Conservation (phyloP, 768 basidiomycete species). For the Collybiopsis luxurians region DNA sequence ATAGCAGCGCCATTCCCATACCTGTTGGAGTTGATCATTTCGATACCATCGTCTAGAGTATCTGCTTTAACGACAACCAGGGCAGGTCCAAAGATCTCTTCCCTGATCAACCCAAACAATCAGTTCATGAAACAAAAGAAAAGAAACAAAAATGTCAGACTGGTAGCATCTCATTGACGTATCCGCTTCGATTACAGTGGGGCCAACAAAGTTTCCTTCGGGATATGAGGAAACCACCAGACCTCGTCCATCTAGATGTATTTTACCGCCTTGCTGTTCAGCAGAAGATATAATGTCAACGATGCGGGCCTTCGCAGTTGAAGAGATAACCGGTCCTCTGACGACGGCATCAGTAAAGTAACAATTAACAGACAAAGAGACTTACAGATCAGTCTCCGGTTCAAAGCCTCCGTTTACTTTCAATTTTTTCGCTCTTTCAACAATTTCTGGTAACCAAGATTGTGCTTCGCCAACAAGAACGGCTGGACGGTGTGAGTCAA, state of each 20-base stretch:
- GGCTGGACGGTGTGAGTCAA: constrained; percentile 30
- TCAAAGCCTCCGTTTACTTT: constrained; percentile 93
- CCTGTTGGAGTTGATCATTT: constrained; percentile 83
- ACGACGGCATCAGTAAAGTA: constrained; percentile 6
- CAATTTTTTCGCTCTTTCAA: constrained; percentile 76
- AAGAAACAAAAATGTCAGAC: constrained; percentile 39
- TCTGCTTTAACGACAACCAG: constrained; percentile 75
- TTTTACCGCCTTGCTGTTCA: constrained; percentile 77
- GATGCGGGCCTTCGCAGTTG: constrained; percentile 77
- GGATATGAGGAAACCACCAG: constrained; percentile 69
- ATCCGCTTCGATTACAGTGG: constrained; percentile 84
- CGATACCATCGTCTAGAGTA: constrained; percentile 86
- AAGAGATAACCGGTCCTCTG: constrained; percentile 81
- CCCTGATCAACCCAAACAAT: constrained; percentile 38
- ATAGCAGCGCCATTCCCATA: constrained; percentile 96
- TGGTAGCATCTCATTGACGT: constrained; percentile 85
- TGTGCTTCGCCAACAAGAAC: constrained; percentile 79
- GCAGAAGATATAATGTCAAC: constrained; percentile 71
- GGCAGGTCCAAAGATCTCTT: constrained; percentile 96
- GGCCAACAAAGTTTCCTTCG: constrained; percentile 92
- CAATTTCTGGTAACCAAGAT: constrained; percentile 83
- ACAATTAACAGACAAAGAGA: constrained; percentile 13
- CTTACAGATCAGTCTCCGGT: constrained; percentile 72
- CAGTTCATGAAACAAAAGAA: background rate
- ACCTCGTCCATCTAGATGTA: constrained; percentile 83